Evolutionary conservation across 2,329 filamentous ascomycete species (phyloP), one percentile per base, ranked within the genome.

Genomic region (Hortaea werneckii): DNA sequence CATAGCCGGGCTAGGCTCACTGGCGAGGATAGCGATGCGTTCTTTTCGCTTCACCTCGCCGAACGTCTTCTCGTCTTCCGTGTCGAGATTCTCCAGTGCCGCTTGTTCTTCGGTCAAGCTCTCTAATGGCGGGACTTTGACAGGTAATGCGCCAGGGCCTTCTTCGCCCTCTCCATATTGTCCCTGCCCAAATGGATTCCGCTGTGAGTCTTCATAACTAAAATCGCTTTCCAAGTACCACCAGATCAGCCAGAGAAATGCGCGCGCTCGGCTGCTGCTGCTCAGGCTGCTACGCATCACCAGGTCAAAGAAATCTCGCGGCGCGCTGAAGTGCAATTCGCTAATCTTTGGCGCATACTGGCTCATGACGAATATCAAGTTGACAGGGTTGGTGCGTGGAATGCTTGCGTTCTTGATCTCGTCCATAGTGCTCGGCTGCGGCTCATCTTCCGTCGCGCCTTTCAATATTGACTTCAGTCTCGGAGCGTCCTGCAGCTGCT

Each of bases 201-300:
- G 83, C 41, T 87, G 76, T 39, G 87, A 90, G 46, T 86, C 87
- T 58, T 95, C 86, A 56, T 84, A 80, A 0, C 86, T 86, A 56
- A 95, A 96, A 63, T 95, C 87, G 28, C 89, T 95, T 64, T 98
- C 92, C 12, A 98, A 76, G 61, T 98, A 96, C 73, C 92, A 95
- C 92, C 92, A 98, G 81, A 98, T 94, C 52, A 98, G 73, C 92
- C 92, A 98, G 13, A 98, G 70, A 57, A 98, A 98, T 0, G 90
- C 90, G 39, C 73, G 81, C 1, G 92, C 89, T 51, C 92, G 79
- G 50, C 87, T 94, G 54, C 74, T 70, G 65, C 89, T 96, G 47
- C 82, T 87, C 50, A 87, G 77, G 26, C 85, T 83, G 1, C 83
- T 82, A 60, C 87, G 83, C 89, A 96, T 96, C 57, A 98, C 83